These are phyloP conservation scores for Cercospora sp. DNA, from an alignment of 2,329 filamentous ascomycete genomes.

Conservation along the genomic window DNA sequence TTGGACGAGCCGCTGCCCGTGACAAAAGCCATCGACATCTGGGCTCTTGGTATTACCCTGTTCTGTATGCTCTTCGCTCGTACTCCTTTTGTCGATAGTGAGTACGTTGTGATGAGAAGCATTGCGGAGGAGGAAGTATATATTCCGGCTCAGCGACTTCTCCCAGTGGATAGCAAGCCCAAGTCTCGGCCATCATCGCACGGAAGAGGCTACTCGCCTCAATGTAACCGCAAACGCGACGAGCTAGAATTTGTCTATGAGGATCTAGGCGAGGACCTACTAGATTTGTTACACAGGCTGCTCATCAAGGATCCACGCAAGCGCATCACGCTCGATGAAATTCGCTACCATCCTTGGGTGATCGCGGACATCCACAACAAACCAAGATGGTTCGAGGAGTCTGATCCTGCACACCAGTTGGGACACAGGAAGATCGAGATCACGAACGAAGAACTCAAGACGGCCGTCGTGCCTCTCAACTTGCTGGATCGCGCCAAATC, in stretches of 20 bases:
- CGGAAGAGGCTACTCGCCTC: slow-evolving; percentile 46
- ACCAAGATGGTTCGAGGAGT: slow-evolving; percentile 86
- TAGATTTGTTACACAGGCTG: slow-evolving; percentile 76
- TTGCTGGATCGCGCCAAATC: slow-evolving; percentile 83
- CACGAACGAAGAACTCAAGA: slow-evolving; percentile 84
- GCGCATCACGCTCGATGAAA: slow-evolving; percentile 84
- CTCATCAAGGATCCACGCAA: slow-evolving; percentile 86
- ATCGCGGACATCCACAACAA: slow-evolving; percentile 74
- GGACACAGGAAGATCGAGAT: slow-evolving; percentile 87
- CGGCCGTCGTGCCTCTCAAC: slow-evolving; percentile 85
- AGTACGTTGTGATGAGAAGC: slow-evolving; percentile 86
- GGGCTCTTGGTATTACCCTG: slow-evolving; percentile 93
- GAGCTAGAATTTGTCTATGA: slow-evolving; percentile 83
- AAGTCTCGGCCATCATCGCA: slow-evolving; percentile 50
- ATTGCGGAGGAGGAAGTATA: slow-evolving; percentile 93
- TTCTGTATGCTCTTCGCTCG: slow-evolving; percentile 95
- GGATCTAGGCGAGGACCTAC: slow-evolving; percentile 74
- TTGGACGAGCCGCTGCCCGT: slow-evolving; percentile 69
- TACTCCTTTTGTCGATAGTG: slow-evolving; percentile 89
- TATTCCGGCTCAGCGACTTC: slow-evolving; percentile 79
- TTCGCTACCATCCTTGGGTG: slow-evolving; percentile 94
- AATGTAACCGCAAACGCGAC: slow-evolving; percentile 67
- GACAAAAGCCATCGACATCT: slow-evolving; percentile 92
- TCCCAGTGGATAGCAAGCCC: slow-evolving; percentile 60
- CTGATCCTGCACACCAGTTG: slow-evolving; percentile 76